Evolutionary conservation across 108 stramenopile species (phyloP), one percentile per base, ranked within the genome.

Genomic region (Cyclotella sp.): DNA sequence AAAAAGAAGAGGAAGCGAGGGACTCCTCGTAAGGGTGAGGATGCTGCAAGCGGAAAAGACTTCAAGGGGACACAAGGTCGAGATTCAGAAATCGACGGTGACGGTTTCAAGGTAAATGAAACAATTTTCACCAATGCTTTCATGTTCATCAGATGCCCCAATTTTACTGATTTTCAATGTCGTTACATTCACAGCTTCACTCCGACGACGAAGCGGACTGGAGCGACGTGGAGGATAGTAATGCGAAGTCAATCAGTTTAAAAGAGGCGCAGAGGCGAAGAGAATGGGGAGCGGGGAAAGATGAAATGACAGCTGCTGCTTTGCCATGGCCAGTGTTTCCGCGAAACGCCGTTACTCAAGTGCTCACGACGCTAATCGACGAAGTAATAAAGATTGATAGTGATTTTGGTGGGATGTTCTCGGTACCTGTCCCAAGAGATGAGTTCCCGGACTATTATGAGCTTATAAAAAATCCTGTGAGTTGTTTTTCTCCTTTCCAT

Each of bases 391-490:
- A 88, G 78, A 76, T 87, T 52, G 94, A 95, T 57, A 68, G 86
- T 61, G 65, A 78, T 9, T 89, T 77, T 28, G 87, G 89, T 49
- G 94, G 94, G 12, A 62, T 91, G 46, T 93, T 96, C 59, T 93
- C 90, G 53, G 84, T 77, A 28, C 90, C 95, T 26, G 95, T 95
- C 45, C 87, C 92, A 27, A 81, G 70, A 64, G 90, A 93, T 47
- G 87, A 91, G 8, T 93, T 91, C 62, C 95, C 95, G n/a, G 95
- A 93, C 28, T 95, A 95, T 77, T 95, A 95, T 61, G 90, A 95
- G 55, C 74, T 88, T 29, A 89, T 95, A 55, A 82, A 88, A 47
- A 82, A 84, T 18, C 94, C 94, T 0, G 63, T 73, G 63, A 63
- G 63, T 51, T 34, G 39, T n/a, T 49, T n/a, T 58, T 26, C 43